A percentile compares a stretch with the other conserved stretches of the same genome.
These are phyloP conservation scores for Teunomyces gatunensis DNA, from an alignment of 805 yeast species.

Conservation along the genomic window DNA sequence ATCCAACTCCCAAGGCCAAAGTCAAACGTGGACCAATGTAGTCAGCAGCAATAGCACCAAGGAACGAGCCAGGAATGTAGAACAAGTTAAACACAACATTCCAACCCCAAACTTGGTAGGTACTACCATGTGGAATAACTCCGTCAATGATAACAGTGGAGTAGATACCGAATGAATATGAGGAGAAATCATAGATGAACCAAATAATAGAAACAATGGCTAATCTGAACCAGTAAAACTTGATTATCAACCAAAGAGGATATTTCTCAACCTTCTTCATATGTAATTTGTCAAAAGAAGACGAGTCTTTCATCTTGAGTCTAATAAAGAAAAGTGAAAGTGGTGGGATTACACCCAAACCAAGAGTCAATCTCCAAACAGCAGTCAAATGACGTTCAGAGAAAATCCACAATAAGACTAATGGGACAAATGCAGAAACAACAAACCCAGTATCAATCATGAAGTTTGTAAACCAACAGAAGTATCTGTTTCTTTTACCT, in stretches of 20 bases:
- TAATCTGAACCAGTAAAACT: conserved; percentile 83
- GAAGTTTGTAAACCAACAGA: conserved; percentile 82
- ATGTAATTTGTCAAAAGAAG: conserved; percentile 64
- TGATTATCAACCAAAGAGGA: conserved; percentile 69
- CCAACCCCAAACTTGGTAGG: conserved; percentile 86
- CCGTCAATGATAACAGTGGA: conserved; percentile 65
- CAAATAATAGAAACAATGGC: conserved; percentile 71
- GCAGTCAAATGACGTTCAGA: conserved; percentile 65
- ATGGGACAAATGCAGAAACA: conserved; percentile 76
- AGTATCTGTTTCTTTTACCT: conserved; percentile 87
- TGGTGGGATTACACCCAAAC: conserved; percentile 89
- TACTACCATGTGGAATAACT: conserved; percentile 57
- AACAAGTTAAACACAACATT: conserved; percentile 83
- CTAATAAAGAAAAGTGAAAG: conserved; percentile 73
- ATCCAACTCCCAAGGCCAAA: conserved; percentile 59
- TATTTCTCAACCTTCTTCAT: conserved; percentile 55
- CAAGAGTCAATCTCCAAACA: conserved; percentile 90
- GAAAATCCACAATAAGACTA: conserved; percentile 83
- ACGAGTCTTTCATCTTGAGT: conserved; percentile 70
- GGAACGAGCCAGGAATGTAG: conserved; percentile 84
- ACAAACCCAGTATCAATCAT: conserved; percentile 91
- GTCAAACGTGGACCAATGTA: conserved; percentile 89
- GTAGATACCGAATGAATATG: conserved; percentile 84
- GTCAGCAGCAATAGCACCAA: conserved; percentile 86
- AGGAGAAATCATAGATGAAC: conserved; percentile 88